Base-by-base conservation (phyloP, 495 filamentous ascomycete species). In the Pyrenula aspistea region DNA sequence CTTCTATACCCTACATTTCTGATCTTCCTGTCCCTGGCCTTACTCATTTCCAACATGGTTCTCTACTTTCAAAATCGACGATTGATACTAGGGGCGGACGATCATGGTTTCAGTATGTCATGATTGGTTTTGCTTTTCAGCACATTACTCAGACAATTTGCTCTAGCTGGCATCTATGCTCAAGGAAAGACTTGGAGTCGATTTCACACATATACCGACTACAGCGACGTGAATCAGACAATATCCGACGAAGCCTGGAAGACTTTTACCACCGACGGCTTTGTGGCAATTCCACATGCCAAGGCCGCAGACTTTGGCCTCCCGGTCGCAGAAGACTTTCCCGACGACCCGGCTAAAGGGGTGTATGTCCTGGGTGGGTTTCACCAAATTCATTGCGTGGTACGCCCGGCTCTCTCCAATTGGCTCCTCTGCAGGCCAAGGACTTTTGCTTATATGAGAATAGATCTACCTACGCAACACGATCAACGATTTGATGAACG, bases 321-420 rank as follows among this genome's bases (percentile, higher is more conserved):
- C 2, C 67, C 64, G 0, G 24, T 23, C 1, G 49, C 64, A 1
- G 58, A 62, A 22, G 49, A 50, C 2, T 70, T 65, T 42, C 67
- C 67, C 2, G 69, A 64, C 67, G 65, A 73, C 53, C 10, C 51
- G 2, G 23, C 48, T 12, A 67, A 67, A 36, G 55, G 62, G 12
- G 49, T 72, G 2, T 73, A 73, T 25, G 55, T 72, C 19, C 47
- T 73, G 15, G 62, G 69, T 36, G 70, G 59, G 0, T 69, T 59
- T 53, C 71, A 73, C 49, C 56, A 52, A 51, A 12, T 71, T 3
- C 70, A 73, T 56, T 73, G 70, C 55, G 22, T 71, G 12, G 68
- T 71, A 58, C 24, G 68, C 47, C 19, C 42, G 42, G 11, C 42
- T 11, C 19, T 48, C 11, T 11, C 42, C 11, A 48, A 11, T 48